Evolutionary conservation across 1,139 yeast species (phyloP).

Genomic region (Hansenula lynferdii): DNA sequence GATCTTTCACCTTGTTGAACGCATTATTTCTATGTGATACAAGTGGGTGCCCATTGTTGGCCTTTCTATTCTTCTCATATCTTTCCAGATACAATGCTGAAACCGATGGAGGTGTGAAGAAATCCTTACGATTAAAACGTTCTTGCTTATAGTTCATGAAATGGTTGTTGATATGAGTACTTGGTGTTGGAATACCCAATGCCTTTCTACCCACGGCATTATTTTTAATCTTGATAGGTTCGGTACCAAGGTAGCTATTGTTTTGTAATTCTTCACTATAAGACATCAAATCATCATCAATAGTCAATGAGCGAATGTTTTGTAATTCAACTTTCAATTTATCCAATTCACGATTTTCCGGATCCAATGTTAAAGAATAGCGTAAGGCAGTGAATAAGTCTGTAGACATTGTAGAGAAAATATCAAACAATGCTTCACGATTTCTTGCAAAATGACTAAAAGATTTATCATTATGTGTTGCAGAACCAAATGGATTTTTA

Average conservation of each 20-base stretch:
- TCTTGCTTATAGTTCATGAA: conserved; percentile 29
- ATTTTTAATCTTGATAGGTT: conserved; percentile 24
- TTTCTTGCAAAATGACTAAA: conserved; percentile 84
- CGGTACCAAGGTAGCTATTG: conserved; percentile 19
- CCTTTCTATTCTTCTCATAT: conserved; percentile 38
- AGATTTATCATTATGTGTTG: conserved; percentile 79
- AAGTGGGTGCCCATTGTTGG: neutral
- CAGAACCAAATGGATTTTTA: conserved; percentile 84
- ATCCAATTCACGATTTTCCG: conserved; percentile 69
- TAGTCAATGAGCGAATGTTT: conserved; percentile 65
- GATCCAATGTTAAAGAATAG: conserved; percentile 77
- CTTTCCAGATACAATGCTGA: conserved; percentile 70
- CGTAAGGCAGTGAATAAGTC: conserved; percentile 84
- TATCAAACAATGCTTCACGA: conserved; percentile 88
- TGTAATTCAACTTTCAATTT: conserved; percentile 56
- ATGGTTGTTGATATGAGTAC: conserved; percentile 31
- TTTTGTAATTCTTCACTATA: conserved; percentile 7
- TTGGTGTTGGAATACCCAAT: conserved; percentile 56
- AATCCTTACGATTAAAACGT: conserved; percentile 60
- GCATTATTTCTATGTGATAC: conserved; percentile 2
- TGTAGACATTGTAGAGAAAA: conserved; percentile 83
- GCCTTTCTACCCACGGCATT: conserved; percentile 51
- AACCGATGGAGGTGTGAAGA: conserved; percentile 73
- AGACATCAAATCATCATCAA: conserved; percentile 62
- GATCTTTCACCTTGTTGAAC: conserved; percentile 14